Percentiles rank a stretch among this genome's conserved stretches.
Evolutionary conservation across 306 rosid species (phyloP).

Genomic region (Herpetospermum pedunculosum): DNA sequence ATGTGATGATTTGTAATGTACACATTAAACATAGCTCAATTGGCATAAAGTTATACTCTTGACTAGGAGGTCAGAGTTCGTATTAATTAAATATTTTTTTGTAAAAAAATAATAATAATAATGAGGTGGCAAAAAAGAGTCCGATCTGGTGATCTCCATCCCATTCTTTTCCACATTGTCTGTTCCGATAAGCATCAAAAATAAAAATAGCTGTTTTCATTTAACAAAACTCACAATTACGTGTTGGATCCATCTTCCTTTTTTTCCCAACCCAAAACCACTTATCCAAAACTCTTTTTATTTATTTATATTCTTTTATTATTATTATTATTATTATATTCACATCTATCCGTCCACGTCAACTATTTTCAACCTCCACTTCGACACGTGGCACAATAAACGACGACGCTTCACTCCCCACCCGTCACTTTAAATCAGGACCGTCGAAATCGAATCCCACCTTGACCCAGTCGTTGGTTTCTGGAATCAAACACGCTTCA

Average conservation of each 20-base stretch:
- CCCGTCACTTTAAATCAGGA: not conserved
- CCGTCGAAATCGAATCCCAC: not conserved
- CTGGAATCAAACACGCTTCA: not conserved
- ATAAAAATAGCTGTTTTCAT: not conserved
- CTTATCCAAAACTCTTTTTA: not conserved
- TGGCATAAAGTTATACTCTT: too few species aligned
- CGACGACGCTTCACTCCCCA: not conserved
- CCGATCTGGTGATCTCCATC: not conserved
- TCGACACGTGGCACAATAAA: not conserved
- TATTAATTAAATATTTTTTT: too few species aligned
- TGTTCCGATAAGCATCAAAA: not conserved
- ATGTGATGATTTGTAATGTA: too few species aligned
- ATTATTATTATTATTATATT: not conserved
- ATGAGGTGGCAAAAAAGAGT: not conserved
- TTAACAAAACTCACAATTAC: not conserved
- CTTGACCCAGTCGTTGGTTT: not conserved
- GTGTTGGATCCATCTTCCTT: not conserved
- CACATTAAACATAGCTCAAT: too few species aligned
- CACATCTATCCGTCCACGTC: not conserved
- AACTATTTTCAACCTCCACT: not conserved
- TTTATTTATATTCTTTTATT: not conserved
- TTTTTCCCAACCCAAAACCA: not conserved
- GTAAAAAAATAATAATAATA: too few species aligned
- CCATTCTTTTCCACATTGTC: not conserved
- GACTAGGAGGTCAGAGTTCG: too few species aligned